Percentiles rank a stretch among this genome's conserved stretches.
Evolutionary conservation across 768 basidiomycete species (phyloP).

Genomic region (Xanthoconium stramineum): DNA sequence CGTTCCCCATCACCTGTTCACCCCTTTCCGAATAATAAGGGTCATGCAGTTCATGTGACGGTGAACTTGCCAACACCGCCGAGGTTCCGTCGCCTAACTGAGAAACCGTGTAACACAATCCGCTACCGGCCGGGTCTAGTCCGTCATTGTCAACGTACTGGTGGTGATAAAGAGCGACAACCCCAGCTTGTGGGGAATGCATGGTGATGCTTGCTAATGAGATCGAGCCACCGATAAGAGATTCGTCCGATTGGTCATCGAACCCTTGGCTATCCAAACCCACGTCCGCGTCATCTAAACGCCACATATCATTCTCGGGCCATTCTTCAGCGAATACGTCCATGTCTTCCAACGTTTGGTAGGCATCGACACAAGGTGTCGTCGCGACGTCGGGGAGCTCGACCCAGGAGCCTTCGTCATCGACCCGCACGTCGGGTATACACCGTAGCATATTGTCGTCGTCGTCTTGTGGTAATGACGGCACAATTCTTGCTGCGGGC

Average conservation of each 20-base stretch:
- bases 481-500: constrained; percentile 10
- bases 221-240: constrained; percentile 23
- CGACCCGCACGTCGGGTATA: constrained; percentile 2
- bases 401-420: constrained; percentile 12
- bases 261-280: constrained; percentile 1
- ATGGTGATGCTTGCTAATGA: constrained; percentile 19
- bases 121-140: constrained; percentile 10
- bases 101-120: constrained; percentile 10
- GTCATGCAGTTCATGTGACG: constrained; percentile 14
- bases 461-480: constrained; percentile 18
- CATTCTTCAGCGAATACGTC: constrained; percentile 17
- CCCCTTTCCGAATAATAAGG: constrained; percentile 3
- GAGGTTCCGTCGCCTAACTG: constrained; percentile 17
- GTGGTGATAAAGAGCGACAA: constrained; percentile 20
- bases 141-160: constrained; percentile 3
- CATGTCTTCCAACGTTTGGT: constrained; percentile 10
- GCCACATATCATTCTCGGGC: constrained; percentile 16
- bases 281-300: constrained; percentile 3
- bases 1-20: constrained; percentile 16
- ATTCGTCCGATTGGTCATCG: constrained; percentile 18
- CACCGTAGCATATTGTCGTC: constrained; percentile 21
- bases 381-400: constrained; percentile 13
- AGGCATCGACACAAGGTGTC: constrained; percentile 3
- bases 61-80: constrained; percentile 1
- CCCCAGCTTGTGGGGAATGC: constrained; percentile 8